phyloP scores from a whole-genome alignment of 2,329 filamentous ascomycete species.

The Neonectria sp. region DNA sequence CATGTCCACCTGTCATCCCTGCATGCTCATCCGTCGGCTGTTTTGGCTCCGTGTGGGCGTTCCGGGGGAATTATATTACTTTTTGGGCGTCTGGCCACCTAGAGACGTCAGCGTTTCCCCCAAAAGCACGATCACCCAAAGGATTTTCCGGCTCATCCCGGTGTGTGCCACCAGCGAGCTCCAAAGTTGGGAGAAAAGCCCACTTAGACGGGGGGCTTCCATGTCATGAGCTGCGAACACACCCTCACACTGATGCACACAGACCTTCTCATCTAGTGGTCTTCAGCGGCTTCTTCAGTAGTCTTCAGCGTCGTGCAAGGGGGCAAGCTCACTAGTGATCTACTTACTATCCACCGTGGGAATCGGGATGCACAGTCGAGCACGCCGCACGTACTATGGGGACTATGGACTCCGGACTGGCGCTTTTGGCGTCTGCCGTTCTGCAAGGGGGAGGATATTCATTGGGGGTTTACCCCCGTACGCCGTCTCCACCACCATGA shows the following conservation, averaged over 20 bases:
- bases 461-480: neutral
- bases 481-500: neutral
- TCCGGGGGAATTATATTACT: constrained; percentile 21
- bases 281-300: constrained; percentile 12
- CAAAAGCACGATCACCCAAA: neutral
- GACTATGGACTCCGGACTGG: neutral
- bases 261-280: constrained; percentile 6
- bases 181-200: neutral
- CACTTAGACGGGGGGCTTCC: neutral
- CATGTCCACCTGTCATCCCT: constrained; percentile 18
- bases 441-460: constrained; percentile 4
- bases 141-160: neutral
- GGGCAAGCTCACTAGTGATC: constrained; percentile 1
- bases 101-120: neutral
- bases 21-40: neutral
- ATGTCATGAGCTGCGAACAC: neutral
- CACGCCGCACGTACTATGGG: neutral
- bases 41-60: neutral
- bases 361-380: neutral
- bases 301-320: constrained; percentile 17
- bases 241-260: neutral
- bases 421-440: neutral
- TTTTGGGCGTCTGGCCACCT: neutral
- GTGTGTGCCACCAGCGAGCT: neutral
- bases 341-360: neutral